Evolutionary conservation across 2,329 filamentous ascomycete species (phyloP), one percentile per base, ranked within the genome.

Genomic region (Fusarium brachygibbosum): DNA sequence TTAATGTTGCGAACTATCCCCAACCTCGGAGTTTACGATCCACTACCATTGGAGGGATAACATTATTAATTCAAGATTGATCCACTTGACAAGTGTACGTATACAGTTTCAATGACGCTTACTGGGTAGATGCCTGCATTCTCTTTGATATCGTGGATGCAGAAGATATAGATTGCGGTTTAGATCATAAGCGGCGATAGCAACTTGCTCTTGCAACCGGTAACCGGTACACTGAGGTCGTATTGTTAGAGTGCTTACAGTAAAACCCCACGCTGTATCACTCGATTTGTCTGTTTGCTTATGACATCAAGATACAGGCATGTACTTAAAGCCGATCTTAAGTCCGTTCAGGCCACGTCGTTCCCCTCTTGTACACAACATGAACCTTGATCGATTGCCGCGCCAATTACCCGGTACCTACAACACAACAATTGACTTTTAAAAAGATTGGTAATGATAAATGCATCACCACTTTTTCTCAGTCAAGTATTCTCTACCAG

Each of bases 31-130:
- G 23, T 12, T 9, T 12, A 16, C 2, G 12, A 32, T 21, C 34
- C 17, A 16, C 14, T 28, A 12, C 14, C 2, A 65, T 65, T 65
- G 62, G 62, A 17, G 32, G 45, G 35, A 48, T 46, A 41, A 29
- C 23, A 66, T 65, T 65, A 65, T 48, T 65, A 65, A 65, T 65
- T 44, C 61, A 66, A 45, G 35, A 40, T 56, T 34, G 37, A 46
- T 58, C 61, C 62, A 9, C n/a, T 29, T n/a, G 9, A 7, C 29
- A 38, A 32, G 54, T 38, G 45, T 48, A 25, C 11, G 58, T 35
- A 29, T 17, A 31, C 16, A n/a, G 46, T 34, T 53, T 65, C 46
- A 44, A 65, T 65, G 62, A 65, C 61, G 62, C 41, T 37, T 66
- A 42, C 62, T 29, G 21, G 25, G 28, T 11, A 14, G n/a, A 59